A percentile compares a stretch with the other conserved stretches of the same genome.
These are phyloP conservation scores for Cercophora sp. DNA, from an alignment of 495 filamentous ascomycete species.

Conservation along the genomic window DNA sequence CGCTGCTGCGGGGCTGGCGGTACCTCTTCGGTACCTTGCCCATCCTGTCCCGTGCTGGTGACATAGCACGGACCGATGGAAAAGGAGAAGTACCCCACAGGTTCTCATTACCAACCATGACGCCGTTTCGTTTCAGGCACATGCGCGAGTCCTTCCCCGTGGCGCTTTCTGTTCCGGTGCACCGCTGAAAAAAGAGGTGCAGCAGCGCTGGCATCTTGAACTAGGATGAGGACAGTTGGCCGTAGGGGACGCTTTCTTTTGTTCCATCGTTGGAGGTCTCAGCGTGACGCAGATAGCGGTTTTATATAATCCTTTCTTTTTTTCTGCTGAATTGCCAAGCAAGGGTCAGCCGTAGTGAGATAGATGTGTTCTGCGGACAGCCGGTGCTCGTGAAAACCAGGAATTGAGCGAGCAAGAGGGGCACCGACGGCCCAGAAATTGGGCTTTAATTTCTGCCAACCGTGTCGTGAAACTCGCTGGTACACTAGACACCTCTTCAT, in stretches of 20 bases:
- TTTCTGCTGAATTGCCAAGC: background rate
- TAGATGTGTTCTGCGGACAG: too few species aligned
- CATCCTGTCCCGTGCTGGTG: background rate
- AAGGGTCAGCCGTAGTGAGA: background rate
- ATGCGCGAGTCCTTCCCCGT: background rate
- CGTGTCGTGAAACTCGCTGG: conserved; percentile 10
- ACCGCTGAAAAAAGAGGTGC: background rate
- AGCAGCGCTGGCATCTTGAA: too few species aligned
- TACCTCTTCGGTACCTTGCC: background rate
- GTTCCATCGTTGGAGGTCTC: too few species aligned
- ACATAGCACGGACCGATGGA: background rate
- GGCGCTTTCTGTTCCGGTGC: background rate
- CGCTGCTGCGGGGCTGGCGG: background rate
- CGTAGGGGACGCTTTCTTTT: too few species aligned
- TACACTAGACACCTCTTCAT: background rate
- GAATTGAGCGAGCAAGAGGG: background rate
- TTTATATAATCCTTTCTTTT: background rate
- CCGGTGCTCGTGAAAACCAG: too few species aligned
- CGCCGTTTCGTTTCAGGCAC: conserved; percentile 16
- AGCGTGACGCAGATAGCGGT: background rate
- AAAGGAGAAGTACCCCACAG: background rate
- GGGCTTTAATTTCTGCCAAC: conserved; percentile 11
- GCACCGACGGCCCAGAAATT: conserved; percentile 8
- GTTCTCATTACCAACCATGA: too few species aligned
- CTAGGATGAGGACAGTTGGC: too few species aligned